Evolutionary conservation across 345 rosid genomes (phyloP).

Genomic region (Eucalyptus decipiens): DNA sequence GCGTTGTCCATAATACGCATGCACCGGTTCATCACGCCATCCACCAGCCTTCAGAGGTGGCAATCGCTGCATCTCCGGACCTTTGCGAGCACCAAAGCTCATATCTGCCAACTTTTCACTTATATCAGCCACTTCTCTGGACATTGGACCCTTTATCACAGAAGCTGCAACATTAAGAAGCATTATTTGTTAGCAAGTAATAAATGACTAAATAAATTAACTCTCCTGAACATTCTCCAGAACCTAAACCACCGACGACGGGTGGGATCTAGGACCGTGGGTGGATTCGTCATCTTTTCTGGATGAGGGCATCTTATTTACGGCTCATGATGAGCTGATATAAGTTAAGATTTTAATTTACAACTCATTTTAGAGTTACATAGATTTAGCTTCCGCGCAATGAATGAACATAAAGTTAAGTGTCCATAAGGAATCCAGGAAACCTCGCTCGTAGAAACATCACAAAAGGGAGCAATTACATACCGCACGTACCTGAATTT

Average conservation of each 20-base stretch:
- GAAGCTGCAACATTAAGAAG: conserved; percentile 4
- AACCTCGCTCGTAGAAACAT: not conserved
- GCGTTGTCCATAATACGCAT: conserved; percentile 28
- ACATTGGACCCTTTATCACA: conserved; percentile 10
- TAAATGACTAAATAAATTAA: not conserved
- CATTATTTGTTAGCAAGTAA: not conserved
- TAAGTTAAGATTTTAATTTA: not conserved
- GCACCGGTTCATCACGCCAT: conserved; percentile 14
- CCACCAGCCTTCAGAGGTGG: not conserved
- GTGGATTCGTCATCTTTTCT: not conserved
- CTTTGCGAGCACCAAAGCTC: not conserved
- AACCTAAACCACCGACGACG: not conserved
- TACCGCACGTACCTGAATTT: not conserved
- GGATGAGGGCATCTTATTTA: not conserved
- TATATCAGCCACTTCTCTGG: not conserved
- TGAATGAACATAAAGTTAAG: not conserved
- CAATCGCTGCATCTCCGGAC: not conserved
- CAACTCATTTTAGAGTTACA: not conserved
- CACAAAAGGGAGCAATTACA: not conserved
- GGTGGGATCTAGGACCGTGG: not conserved
- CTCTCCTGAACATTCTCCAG: not conserved
- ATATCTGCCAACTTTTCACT: not conserved
- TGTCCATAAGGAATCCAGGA: not conserved
- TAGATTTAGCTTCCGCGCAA: not conserved
- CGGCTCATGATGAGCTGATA: not conserved